Percentiles rank a stretch among this genome's conserved stretches.
Evolutionary conservation across 768 basidiomycete species (phyloP).

Genomic region (Ephemerocybe angulata): DNA sequence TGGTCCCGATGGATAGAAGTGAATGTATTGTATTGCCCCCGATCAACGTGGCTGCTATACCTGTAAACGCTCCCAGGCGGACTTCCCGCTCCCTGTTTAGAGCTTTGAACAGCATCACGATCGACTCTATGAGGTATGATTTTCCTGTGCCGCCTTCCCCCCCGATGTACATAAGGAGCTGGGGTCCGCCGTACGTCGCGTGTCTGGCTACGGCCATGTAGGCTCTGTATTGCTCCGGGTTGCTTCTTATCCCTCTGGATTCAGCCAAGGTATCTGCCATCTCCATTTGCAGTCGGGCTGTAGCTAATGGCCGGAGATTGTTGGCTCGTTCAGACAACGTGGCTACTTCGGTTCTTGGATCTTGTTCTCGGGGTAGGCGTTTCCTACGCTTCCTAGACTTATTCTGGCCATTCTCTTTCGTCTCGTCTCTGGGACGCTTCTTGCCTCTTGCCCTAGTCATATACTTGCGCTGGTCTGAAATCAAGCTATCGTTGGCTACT

Average conservation of each 20-base stretch:
- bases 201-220: slow-evolving; percentile 11
- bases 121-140: slow-evolving; percentile 22
- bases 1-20: slow-evolving; percentile 14
- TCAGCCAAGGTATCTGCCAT: too few species aligned
- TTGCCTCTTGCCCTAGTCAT: not conserved
- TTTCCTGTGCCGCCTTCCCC: slow-evolving; percentile 29
- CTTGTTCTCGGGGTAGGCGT: too few species aligned
- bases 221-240: not conserved
- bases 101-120: slow-evolving; percentile 17
- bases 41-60: slow-evolving; percentile 25
- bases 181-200: slow-evolving; percentile 4
- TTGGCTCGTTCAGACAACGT: too few species aligned
- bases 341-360: too few species aligned
- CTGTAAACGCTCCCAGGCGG: slow-evolving; percentile 25
- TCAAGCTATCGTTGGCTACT: not conserved
- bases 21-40: slow-evolving; percentile 27
- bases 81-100: slow-evolving; percentile 10
- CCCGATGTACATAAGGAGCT: slow-evolving; percentile 24
- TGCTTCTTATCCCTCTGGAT: not conserved
- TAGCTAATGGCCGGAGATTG: too few species aligned
- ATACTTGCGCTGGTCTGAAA: not conserved
- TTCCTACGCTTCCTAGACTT: too few species aligned
- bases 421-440: not conserved
- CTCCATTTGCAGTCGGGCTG: not conserved
- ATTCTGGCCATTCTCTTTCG: not conserved